Percentiles rank a stretch among this genome's conserved stretches.
Conservation (phyloP, 2,329 filamentous ascomycete species). For the Sarocladiaceae sp. region DNA sequence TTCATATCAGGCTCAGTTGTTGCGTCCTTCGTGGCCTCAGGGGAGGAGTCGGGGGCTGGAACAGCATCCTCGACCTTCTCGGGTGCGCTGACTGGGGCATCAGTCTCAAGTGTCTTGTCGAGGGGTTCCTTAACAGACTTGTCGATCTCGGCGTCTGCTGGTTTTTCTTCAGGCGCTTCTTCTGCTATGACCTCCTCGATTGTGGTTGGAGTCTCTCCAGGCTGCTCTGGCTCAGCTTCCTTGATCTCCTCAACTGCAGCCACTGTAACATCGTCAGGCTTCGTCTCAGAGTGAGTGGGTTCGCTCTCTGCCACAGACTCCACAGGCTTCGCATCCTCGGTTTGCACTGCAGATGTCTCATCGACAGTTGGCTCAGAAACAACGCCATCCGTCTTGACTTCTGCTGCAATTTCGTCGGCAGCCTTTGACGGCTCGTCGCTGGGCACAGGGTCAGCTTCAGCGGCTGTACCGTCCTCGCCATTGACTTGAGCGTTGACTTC, state of each 20-base stretch:
- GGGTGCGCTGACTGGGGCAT: too few species aligned
- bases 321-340: not conserved
- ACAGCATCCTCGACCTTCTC: slow-evolving; percentile 8
- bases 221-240: too few species aligned
- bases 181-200: too few species aligned
- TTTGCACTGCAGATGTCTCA: not conserved
- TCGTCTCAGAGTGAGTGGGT: too few species aligned
- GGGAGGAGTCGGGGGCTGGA: not conserved
- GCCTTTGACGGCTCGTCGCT: not conserved
- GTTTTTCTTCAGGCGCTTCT: too few species aligned
- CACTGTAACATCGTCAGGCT: too few species aligned
- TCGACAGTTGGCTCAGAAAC: not conserved
- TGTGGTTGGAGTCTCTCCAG: too few species aligned
- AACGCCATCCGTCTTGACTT: not conserved
- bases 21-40: slow-evolving; percentile 1
- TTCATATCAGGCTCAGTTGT: not conserved
- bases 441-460: not conserved
- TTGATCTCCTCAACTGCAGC: too few species aligned
- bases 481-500: slow-evolving; percentile 4
- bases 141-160: too few species aligned
- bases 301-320: not conserved
- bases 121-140: not conserved
- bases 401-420: slow-evolving; percentile 2
- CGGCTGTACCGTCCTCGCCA: not conserved
- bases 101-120: too few species aligned